Base-by-base conservation (phyloP, 148 eudicot species). In the Cornus kousa region DNA sequence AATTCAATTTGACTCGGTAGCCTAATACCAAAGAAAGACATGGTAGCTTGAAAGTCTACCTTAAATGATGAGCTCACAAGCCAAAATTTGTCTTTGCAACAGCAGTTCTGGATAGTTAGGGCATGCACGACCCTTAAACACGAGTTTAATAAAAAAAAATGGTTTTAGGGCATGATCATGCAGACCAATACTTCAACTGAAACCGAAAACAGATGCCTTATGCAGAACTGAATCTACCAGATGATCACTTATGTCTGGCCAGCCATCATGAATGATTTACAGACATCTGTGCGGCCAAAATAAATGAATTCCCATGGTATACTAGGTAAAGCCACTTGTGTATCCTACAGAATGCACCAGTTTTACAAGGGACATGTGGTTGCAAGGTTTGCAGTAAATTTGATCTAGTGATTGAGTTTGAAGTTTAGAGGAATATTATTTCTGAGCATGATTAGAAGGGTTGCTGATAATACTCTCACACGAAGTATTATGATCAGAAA, bases 71-170 rank as follows among this genome's bases (percentile, higher is more conserved):
- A 53, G 59, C 4, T 53, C 17, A 53, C 4, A 53, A 37, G 31
- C 33, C 48, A 33, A 74, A 60, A 74, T 14, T 31, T 74, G 59
- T 55, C 37, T 62, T 74, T 74, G 17, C 68, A 24, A 62, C 48
- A 1, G 28, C 23, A n/a, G 37, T 28, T 57, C 67, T 22, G 28
- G n/a, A 62, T 62, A 68, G 32, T 5, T 7, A 23, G 16, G 50
- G 19, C 57, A 43, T 43, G 20, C 37, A 24, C 48, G 14, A 19
- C 68, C 53, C n/a, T 74, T 9, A 37, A 62, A n/a, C 28, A 16
- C 62, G 33, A 24, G n/a, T 43, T 13, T 62, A 60, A 74, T 5
- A 39, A 28, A 53, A 11, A 53, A 17, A 66, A 1, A 66, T 55
- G 16, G 28, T 12, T 75, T 6, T 66, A 65, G 3, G 35, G 71